Base-by-base conservation (phyloP, 768 basidiomycete genomes). In the Amanita subjunquillea region DNA sequence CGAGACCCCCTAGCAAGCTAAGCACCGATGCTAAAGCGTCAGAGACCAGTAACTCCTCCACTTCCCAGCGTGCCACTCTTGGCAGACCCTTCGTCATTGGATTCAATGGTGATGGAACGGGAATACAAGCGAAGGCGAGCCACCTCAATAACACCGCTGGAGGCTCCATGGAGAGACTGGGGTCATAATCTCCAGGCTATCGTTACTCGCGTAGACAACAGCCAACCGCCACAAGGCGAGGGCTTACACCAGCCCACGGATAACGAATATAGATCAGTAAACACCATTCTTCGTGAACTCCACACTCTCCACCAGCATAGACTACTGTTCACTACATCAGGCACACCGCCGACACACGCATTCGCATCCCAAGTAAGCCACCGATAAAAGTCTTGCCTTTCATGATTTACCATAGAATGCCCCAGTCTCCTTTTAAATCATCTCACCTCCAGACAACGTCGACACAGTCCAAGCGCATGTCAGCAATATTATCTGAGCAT, bases 291-390 rank as follows among this genome's bases (percentile, higher is more conserved):
- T 36, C 80, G 84, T 53, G 80, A 88, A 59, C 63, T 89, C 48
- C 87, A 90, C 58, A 72, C 79, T 37, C 72, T 83, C 22, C 75
- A 85, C 57, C 79, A 84, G 50, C 83, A 86, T 59, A 74, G 85
- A 47, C 67, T 79, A 32, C 54, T 80, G 23, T 80, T 72, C 58
- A 57, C 32, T 34, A 27, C 20, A 29, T 6, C 48, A 46, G 34
- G 29, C 38, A 17, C 45, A 45, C 8, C 38, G 20, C 48, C 29
- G 6, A 45, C 12, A 37, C 29, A 22, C 53, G 54, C 15, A 25
- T 22, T 13, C 30, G 9, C 34, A 6, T 46, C 39, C 15, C 51
- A 46, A 25, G 51, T 53, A 13, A 53, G 51, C 27, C 43, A 45
- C n/a, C 10, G 7, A 20, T 23, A 17, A 50, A 6, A 5, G 17